Evolutionary conservation across 2,329 filamentous ascomycete genomes (phyloP).

Genomic region (Claviceps humidiphila): DNA sequence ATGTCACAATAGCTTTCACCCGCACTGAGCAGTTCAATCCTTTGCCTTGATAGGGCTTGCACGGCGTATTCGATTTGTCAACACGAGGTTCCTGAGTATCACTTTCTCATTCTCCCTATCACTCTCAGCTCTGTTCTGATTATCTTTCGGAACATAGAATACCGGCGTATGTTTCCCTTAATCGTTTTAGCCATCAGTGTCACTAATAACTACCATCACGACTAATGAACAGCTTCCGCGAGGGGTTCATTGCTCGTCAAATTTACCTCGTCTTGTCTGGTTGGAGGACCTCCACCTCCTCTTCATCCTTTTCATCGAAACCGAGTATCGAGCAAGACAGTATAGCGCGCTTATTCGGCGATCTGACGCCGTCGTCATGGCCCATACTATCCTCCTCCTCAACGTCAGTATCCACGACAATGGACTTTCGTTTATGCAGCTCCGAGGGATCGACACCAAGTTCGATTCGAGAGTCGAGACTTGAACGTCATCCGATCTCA

Average conservation of each 20-base stretch:
- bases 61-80: constrained; percentile 12
- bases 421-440: constrained; percentile 15
- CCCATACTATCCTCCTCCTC: constrained; percentile 14
- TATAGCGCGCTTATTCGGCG: not conserved
- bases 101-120: constrained; percentile 8
- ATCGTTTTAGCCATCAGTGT: not conserved
- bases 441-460: constrained; percentile 2
- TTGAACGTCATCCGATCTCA: constrained; percentile 4
- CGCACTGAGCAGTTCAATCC: constrained; percentile 9
- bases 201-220: constrained; percentile 2
- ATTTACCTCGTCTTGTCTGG: not conserved
- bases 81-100: constrained; percentile 7
- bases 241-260: not conserved
- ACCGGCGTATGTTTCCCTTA: constrained; percentile 1
- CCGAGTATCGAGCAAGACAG: not conserved
- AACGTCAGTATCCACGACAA: constrained; percentile 15
- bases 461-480: not conserved
- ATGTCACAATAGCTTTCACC: constrained; percentile 8
- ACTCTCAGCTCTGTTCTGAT: constrained; percentile 1
- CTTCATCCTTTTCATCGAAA: constrained; percentile 1
- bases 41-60: constrained; percentile 5
- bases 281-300: not conserved
- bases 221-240: not conserved
- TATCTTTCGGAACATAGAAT: constrained; percentile 1
- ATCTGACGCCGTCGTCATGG: constrained; percentile 9